Base-by-base conservation (phyloP, 805 yeast species). In the Myxozyma kluyveri region DNA sequence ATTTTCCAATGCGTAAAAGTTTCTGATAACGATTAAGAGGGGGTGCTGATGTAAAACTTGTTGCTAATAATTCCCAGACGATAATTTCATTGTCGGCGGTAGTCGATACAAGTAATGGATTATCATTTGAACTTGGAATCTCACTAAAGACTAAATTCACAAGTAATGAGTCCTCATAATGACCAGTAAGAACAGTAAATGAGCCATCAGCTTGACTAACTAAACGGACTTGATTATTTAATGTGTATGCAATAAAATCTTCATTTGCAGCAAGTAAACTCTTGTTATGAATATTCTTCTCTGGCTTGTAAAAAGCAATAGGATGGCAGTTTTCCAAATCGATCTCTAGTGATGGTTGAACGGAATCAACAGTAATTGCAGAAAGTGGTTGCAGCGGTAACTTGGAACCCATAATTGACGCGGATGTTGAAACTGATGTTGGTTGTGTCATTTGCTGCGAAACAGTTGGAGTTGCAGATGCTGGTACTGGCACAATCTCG, bases 191-290 rank as follows among this genome's bases (percentile, higher is more conserved):
- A 4, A 52, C 49, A 12, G 52, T 29, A 26, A 23, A 49, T 7
- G 58, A 37, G 7, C 60, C 60, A 23, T 53, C 52, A 18, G 38
- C 47, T 26, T 56, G 60, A 27, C 60, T 56, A 14, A 56, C 47
- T 1, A 56, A 52, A 4, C 60, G 58, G 26, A 56, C 49, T 4
- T 49, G 58, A 22, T 29, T 41, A 5, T 31, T 24, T 12, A 48
- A 46, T 1, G 60, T 57, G 26, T 56, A 56, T 22, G 60, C 60
- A 29, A 56, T 56, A 23, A 41, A 51, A 39, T 51, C 54, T 5
- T 45, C 57, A 26, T 39, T 52, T 33, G 39, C 51, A 14, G 59
- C 49, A 10, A 56, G 33, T 22, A 54, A 33, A 32, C 49, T 53
- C 17, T 50, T 29, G 42, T 56, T 57, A 12, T 33, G 29, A 7